phyloP scores from a whole-genome alignment of 345 rosid species.

The Erysimum cheiranthoides region DNA sequence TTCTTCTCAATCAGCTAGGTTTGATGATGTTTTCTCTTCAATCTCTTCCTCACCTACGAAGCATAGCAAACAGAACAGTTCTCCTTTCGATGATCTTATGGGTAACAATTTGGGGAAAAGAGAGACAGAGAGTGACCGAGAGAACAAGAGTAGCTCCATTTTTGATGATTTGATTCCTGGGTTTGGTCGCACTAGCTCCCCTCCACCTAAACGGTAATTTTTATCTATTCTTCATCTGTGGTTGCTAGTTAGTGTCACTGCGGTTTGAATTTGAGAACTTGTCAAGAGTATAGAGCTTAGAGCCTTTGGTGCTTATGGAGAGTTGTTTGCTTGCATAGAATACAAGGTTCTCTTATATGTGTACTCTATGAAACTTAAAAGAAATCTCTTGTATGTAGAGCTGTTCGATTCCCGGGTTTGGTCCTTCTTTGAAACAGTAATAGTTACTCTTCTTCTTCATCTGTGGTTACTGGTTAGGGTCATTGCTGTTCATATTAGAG shows the following conservation, averaged over 20 bases:
- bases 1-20: constrained; percentile 47
- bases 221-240: neutral
- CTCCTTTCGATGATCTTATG: constrained; percentile 64
- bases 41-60: constrained; percentile 47
- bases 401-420: constrained; percentile 66
- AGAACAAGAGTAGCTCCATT: constrained; percentile 44
- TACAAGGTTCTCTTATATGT: neutral
- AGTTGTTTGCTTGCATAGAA: too few species aligned
- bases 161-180: constrained; percentile 84
- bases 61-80: constrained; percentile 36
- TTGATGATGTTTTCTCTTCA: constrained; percentile 54
- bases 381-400: neutral
- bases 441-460: constrained; percentile 1
- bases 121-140: constrained; percentile 42
- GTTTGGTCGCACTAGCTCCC: constrained; percentile 67
- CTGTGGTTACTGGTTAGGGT: neutral
- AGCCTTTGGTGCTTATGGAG: neutral
- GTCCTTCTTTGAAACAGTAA: constrained; percentile 45
- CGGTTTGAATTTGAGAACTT: neutral
- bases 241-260: neutral
- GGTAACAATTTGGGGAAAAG: constrained; percentile 53
- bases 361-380: neutral
- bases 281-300: neutral
- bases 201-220: constrained; percentile 50
- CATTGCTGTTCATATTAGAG: neutral